Conservation (phyloP, 768 basidiomycete genomes). For the Cystofilobasidium ferigula region DNA sequence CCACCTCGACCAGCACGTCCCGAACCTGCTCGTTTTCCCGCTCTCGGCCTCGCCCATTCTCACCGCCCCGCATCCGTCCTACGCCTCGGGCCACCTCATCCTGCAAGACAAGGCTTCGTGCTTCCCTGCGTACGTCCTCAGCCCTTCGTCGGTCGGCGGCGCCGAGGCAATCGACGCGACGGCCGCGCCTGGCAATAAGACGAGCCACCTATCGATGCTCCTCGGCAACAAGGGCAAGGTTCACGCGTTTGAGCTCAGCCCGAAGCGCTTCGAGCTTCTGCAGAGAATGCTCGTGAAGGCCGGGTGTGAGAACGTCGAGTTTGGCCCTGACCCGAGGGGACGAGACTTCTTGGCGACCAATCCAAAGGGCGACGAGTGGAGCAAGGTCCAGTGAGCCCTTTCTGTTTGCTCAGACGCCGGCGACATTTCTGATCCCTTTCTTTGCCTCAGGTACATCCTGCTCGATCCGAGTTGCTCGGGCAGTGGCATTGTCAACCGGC, state of each 20-base stretch:
- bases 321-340: background rate
- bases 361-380: conserved; percentile 54
- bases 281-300: conserved; percentile 76
- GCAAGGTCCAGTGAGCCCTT: conserved; percentile 59
- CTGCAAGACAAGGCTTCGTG: conserved; percentile 97
- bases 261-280: conserved; percentile 67
- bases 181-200: conserved; percentile 96
- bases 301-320: conserved; percentile 49
- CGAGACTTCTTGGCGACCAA: conserved; percentile 65
- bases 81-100: conserved; percentile 57
- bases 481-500: conserved; percentile 78
- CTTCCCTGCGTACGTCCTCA: conserved; percentile 81
- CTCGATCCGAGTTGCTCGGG: conserved; percentile 95
- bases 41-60: conserved; percentile 52
- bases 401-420: conserved; percentile 10
- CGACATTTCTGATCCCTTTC: background rate
- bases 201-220: conserved; percentile 79
- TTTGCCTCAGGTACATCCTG: conserved; percentile 45
- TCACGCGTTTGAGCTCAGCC: conserved; percentile 73
- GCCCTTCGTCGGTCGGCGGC: conserved; percentile 45
- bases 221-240: conserved; percentile 57
- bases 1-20: conserved; percentile 64
- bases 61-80: conserved; percentile 50
- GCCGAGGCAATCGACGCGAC: conserved; percentile 75
- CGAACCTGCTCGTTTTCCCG: conserved; percentile 62